Base-by-base conservation (phyloP, 495 filamentous ascomycete genomes). In the Xylaria palmicola region DNA sequence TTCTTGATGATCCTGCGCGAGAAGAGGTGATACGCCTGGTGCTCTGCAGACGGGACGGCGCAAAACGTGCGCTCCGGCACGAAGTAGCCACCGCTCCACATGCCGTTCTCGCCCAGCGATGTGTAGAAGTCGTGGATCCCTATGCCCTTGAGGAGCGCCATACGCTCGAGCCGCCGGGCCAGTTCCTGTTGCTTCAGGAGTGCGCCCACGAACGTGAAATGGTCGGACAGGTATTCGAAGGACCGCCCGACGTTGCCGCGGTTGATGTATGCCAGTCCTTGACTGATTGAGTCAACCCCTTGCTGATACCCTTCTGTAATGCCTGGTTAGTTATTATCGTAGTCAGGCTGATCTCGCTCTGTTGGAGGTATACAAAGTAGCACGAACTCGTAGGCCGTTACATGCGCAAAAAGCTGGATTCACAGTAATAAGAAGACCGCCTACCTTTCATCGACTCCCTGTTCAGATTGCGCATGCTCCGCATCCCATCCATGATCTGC, bases 1-100 rank as follows among this genome's bases (percentile, higher is more conserved):
- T 81, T 84, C 62, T 88, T 82, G 66, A 97, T 93, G 32, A 90
- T 83, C 10, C 83, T 83, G 40, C 84, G 80, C 27, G 75, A 72
- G 76, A 79, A 80, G 79, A 92, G 65, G 65, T 73, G 48, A 44
- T 59, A 68, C 1, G 68, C 72, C 30, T 62, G 63, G 53, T 77
- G 71, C 6, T 74, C 75, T 53, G 70, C 70, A 2, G 53, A 53
- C 0, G 80, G 79, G 9, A 81, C 61, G 9, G 80, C 80, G 61
- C 78, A 82, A 50, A 83, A 83, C 17, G 79, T 82, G 9, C 80
- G 59, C 63, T 81, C 79, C 0, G 80, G 80, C 3, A 83, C 75
- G 57, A 83, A 83, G 52, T 82, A 83, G 6, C 80, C 80, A 4
- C 80, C 80, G 24, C 72, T 79, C 80, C 80, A 83, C 49, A 72